A percentile compares a stretch with the other conserved stretches of the same genome.
These are phyloP conservation scores for Lyophyllum atratum DNA, from an alignment of 768 basidiomycete species.

Conservation along the genomic window DNA sequence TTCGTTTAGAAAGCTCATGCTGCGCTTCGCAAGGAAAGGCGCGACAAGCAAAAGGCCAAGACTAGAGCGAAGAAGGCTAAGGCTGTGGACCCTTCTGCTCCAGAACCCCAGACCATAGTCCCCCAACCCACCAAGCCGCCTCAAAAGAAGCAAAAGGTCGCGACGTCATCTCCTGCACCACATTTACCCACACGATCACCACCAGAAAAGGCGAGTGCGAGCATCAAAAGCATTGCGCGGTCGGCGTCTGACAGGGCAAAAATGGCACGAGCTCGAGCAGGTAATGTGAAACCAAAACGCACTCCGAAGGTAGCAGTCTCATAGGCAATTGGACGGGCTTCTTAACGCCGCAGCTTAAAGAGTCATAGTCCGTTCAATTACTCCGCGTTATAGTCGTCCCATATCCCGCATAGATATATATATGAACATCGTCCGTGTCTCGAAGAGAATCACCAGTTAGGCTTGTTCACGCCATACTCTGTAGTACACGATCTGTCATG, in stretches of 20 bases:
- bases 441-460: background rate
- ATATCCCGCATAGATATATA: constrained; percentile 1
- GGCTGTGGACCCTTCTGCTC: background rate
- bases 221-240: constrained; percentile 34
- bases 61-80: constrained; percentile 28
- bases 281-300: constrained; percentile 3
- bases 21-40: constrained; percentile 44
- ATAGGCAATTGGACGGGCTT: background rate
- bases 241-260: constrained; percentile 39
- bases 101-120: background rate
- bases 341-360: background rate
- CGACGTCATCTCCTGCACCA: constrained; percentile 6
- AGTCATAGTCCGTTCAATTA: constrained; percentile 1
- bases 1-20: constrained; percentile 47
- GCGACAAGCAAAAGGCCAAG: constrained; percentile 49
- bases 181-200: background rate
- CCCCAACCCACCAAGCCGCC: constrained; percentile 5
- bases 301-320: background rate
- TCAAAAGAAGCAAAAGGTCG: constrained; percentile 19
- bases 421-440: background rate
- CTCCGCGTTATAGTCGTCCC: constrained; percentile 7
- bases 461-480: constrained; percentile 48
- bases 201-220: constrained; percentile 8
- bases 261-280: constrained; percentile 33
- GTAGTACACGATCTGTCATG: constrained; percentile 64